Evolutionary conservation across 805 yeast genomes (phyloP).

Genomic region (Metschnikowia lochheadii): DNA sequence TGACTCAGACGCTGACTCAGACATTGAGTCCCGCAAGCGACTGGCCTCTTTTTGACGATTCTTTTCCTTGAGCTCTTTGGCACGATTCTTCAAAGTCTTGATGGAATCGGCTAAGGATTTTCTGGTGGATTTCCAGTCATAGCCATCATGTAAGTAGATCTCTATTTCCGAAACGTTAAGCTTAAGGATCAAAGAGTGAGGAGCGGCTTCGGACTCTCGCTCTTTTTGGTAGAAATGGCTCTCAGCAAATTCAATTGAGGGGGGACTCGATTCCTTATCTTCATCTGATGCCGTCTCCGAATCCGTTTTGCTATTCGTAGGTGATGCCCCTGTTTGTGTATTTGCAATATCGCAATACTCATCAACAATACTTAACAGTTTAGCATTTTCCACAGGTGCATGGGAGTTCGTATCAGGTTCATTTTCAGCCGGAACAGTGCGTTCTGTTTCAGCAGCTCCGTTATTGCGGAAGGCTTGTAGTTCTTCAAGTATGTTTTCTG

Average conservation of each 20-base stretch:
- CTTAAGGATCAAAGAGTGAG: constrained; percentile 19
- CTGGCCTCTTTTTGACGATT: constrained; percentile 9
- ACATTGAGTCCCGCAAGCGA: background rate
- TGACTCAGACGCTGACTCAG: background rate
- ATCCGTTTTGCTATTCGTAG: background rate
- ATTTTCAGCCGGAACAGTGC: background rate
- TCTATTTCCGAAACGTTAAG: constrained; percentile 36
- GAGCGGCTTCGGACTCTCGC: background rate
- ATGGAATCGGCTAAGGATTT: constrained; percentile 64
- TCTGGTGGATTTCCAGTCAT: constrained; percentile 83
- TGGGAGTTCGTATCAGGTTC: background rate
- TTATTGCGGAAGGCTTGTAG: background rate
- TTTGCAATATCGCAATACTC: background rate
- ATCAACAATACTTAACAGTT: background rate
- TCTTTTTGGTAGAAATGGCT: constrained; percentile 3
- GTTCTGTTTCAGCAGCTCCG: background rate
- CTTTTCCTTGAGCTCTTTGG: constrained; percentile 16
- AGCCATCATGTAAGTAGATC: constrained; percentile 76
- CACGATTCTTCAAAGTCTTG: constrained; percentile 52
- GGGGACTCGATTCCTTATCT: background rate
- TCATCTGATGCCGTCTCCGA: background rate
- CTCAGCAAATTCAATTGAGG: background rate
- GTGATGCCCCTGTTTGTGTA: background rate
- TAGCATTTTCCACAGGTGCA: background rate
- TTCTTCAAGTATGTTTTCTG: constrained; percentile 35